phyloP scores from a whole-genome alignment of 768 basidiomycete species.

The Pleurotus platypus region DNA sequence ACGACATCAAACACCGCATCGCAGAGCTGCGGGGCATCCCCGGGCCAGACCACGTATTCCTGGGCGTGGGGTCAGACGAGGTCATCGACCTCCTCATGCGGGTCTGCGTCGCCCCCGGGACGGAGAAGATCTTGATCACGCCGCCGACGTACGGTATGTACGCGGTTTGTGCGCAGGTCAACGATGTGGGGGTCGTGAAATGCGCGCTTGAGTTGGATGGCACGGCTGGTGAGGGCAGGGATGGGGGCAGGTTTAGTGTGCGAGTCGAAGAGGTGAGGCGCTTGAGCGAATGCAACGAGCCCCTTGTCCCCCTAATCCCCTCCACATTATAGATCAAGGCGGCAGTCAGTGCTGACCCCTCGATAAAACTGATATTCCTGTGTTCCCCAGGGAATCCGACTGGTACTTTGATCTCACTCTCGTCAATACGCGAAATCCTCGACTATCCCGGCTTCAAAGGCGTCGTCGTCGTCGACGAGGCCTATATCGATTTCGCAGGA shows the following conservation, averaged over 20 bases:
- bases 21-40: conserved; percentile 71
- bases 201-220: conserved; percentile 65
- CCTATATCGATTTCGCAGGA: conserved; percentile 91
- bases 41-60: conserved; percentile 67
- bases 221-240: conserved; percentile 68
- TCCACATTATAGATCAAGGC: conserved; percentile 55
- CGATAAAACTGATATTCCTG: conserved; percentile 89
- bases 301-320: too few relatives aligned
- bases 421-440: conserved; percentile 63
- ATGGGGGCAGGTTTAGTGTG: conserved; percentile 68
- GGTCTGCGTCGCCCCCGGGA: conserved; percentile 75
- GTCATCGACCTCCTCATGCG: conserved; percentile 93
- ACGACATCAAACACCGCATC: conserved; percentile 71
- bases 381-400: conserved; percentile 98
- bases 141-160: conserved; percentile 99
- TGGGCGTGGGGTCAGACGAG: conserved; percentile 97
- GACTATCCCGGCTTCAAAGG: conserved; percentile 85
- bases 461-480: conserved; percentile 92
- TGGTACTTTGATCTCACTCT: conserved; percentile 77
- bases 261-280: conserved; percentile 64
- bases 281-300: too few relatives aligned
- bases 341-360: conserved; percentile 62
- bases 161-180: conserved; percentile 89
- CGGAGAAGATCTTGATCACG: conserved; percentile 81
- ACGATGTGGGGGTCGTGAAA: conserved; percentile 82